These are phyloP conservation scores for Pseudonitzschia pungens DNA, from an alignment of 108 stramenopile genomes.

Conservation along the genomic window DNA sequence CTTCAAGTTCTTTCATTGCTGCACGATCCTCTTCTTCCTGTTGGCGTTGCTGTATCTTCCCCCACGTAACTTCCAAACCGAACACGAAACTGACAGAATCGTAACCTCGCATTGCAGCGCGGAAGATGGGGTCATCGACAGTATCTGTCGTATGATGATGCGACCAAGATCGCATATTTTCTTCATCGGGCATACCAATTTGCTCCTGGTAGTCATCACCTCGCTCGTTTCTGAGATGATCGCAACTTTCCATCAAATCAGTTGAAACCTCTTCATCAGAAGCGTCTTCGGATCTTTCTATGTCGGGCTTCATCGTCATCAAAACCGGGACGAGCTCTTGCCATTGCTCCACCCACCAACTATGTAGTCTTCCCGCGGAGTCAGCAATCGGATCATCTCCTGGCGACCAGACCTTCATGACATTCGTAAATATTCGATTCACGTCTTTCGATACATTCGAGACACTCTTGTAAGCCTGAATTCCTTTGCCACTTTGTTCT, in stretches of 20 bases:
- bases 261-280: conserved; percentile 19
- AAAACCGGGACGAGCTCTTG: conserved; percentile 74
- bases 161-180: conserved; percentile 92
- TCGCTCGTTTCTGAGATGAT: conserved; percentile 62
- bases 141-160: conserved; percentile 92
- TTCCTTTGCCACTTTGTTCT: conserved; percentile 21
- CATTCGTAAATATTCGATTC: conserved; percentile 87
- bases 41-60: conserved; percentile 83
- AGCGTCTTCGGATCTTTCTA: conserved; percentile 27
- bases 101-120: conserved; percentile 84
- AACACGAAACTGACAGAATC: conserved; percentile 93
- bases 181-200: conserved; percentile 93
- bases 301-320: conserved; percentile 80
- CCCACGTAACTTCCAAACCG: conserved; percentile 94
- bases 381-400: conserved; percentile 70
- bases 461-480: conserved; percentile 59
- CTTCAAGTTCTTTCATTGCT: conserved; percentile 65
- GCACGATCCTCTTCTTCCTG: conserved; percentile 85
- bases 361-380: conserved; percentile 68
- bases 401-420: conserved; percentile 85
- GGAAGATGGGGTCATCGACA: conserved; percentile 92
- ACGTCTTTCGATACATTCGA: conserved; percentile 91
- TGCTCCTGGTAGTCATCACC: conserved; percentile 90
- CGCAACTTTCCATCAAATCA: conserved; percentile 21
- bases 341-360: conserved; percentile 83